Evolutionary conservation across 2,329 filamentous ascomycete genomes (phyloP).

Genomic region (Fusarium pilosicola): DNA sequence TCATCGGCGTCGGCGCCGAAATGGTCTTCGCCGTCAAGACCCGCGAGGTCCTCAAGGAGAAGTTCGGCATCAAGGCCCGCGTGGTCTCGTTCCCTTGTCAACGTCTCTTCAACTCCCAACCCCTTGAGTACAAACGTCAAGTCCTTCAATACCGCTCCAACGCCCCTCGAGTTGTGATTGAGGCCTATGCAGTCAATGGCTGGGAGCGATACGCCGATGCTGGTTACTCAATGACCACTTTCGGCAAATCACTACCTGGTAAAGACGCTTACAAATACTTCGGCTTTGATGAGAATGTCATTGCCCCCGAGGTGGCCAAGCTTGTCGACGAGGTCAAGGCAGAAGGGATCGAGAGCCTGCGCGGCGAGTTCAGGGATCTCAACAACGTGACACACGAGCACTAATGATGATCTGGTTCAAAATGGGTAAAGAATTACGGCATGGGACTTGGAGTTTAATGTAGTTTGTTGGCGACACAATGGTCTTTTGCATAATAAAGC

Average conservation of each 20-base stretch:
- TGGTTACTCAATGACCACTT: conserved; percentile 61
- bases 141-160: conserved; percentile 56
- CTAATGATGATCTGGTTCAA: conserved; percentile 10
- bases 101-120: conserved; percentile 55
- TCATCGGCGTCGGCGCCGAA: conserved; percentile 54
- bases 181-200: conserved; percentile 66
- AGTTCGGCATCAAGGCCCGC: conserved; percentile 51
- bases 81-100: conserved; percentile 59
- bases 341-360: conserved; percentile 45
- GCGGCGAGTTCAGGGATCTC: conserved; percentile 48
- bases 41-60: conserved; percentile 51
- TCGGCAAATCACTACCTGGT: conserved; percentile 66
- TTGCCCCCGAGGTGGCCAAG: conserved; percentile 49
- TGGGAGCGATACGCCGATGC: conserved; percentile 71
- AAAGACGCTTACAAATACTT: conserved; percentile 66
- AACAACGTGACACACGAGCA: conserved; percentile 41
- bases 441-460: conserved; percentile 21
- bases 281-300: conserved; percentile 61
- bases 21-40: conserved; percentile 49
- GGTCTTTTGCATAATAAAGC: conserved; percentile 14
- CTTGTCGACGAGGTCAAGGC: conserved; percentile 45
- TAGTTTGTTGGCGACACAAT: conserved; percentile 5
- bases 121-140: conserved; percentile 56
- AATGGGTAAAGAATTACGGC: not conserved
- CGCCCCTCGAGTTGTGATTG: conserved; percentile 65